Base-by-base conservation (phyloP, 106 monocot genomes). In the Vanilla planifolia region DNA sequence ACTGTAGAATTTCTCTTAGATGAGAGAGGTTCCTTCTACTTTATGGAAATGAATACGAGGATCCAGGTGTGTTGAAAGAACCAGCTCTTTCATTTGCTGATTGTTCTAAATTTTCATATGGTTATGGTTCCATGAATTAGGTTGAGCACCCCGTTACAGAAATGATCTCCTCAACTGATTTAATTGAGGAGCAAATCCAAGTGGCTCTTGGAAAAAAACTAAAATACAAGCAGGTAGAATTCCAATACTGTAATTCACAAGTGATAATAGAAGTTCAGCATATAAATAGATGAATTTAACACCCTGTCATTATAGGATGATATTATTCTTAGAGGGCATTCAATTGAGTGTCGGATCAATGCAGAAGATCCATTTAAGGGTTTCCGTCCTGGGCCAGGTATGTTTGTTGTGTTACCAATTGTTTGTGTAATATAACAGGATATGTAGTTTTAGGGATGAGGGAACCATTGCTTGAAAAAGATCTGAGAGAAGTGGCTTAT, bases 31-130 rank as follows among this genome's bases (percentile, higher is more conserved):
- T 67, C 75, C 22, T 89, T 89, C 67, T 89, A 89, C 64, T 89
- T 89, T 60, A 93, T 93, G 88, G 93, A 93, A 77, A 93, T 93
- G 93, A 93, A 93, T 63, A 93, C 93, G 14, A 88, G 88, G 69
- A 93, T 93, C 65, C 93, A 93, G 92, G 92, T 93, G 48, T n/a
- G n/a, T 17, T 43, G 52, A 41, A n/a, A n/a, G n/a, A n/a, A n/a
- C n/a, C n/a, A n/a, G n/a, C n/a, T n/a, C n/a, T n/a, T n/a, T n/a
- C n/a, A 7, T 61, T 10, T 55, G 8, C 25, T 37, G 5, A 37
- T 37, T 37, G 17, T 62, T 41, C 11, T 25, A 6, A 28, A 26
- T 52, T 20, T 62, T 43, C 15, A 28, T 37, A 35, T 33, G 3
- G 30, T 11, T 47, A 17, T 27, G 21, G 27, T 63, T 64, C n/a